These are phyloP conservation scores for Penicillium pulvis DNA, from an alignment of 495 filamentous ascomycete species.

Conservation along the genomic window DNA sequence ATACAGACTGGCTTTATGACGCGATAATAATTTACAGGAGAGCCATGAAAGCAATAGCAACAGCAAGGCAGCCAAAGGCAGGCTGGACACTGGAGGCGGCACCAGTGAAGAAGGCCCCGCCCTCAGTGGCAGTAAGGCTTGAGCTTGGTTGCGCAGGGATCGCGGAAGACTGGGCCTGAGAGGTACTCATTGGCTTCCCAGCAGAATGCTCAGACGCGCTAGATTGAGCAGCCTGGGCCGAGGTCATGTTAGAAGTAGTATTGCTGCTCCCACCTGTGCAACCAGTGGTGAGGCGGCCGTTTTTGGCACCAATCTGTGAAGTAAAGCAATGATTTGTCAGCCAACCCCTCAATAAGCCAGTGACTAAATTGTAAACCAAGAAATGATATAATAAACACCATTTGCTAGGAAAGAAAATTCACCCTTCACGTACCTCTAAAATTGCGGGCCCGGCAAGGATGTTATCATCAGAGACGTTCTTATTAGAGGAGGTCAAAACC, in stretches of 20 bases:
- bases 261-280: neutral
- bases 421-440: conserved; percentile 29
- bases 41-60: neutral
- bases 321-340: neutral
- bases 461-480: conserved; percentile 23
- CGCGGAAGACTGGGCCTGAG: neutral
- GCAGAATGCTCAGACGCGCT: neutral
- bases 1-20: neutral
- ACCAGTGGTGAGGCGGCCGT: neutral
- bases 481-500: conserved; percentile 33
- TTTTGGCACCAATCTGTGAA: neutral
- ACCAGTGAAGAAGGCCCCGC: conserved; percentile 1
- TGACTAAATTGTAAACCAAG: too few relatives aligned
- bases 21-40: neutral
- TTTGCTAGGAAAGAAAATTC: neutral
- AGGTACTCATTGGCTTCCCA: neutral
- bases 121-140: neutral
- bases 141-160: neutral
- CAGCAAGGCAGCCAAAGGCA: neutral
- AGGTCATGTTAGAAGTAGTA: neutral
- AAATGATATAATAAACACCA: too few relatives aligned
- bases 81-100: neutral
- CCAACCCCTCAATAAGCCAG: neutral
- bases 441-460: conserved; percentile 39
- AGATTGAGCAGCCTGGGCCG: neutral